phyloP scores from a whole-genome alignment of 305 asterid species.

The Rubia tinctorum region DNA sequence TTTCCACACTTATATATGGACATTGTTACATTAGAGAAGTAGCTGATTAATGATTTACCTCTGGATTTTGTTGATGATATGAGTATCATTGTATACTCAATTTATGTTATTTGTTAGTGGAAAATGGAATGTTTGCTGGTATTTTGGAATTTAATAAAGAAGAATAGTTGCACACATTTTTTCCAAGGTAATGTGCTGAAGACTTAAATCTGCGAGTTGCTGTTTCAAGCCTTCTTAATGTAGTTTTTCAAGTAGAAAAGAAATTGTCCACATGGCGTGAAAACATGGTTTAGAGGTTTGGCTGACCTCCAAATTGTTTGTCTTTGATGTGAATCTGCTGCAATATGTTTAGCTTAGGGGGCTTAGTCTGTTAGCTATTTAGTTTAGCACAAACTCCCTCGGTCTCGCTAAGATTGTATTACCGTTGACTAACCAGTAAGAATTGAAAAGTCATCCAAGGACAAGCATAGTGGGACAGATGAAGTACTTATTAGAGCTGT shows the following conservation, averaged over 20 bases:
- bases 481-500: not conserved
- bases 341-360: not conserved
- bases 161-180: not conserved
- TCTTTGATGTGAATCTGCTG: not conserved
- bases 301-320: not conserved
- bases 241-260: not conserved
- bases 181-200: not conserved
- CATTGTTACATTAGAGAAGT: slow-evolving; percentile 2
- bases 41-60: slow-evolving; percentile 3
- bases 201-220: not conserved
- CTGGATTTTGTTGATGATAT: not conserved
- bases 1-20: not conserved
- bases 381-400: not conserved
- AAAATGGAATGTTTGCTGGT: not conserved
- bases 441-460: not conserved
- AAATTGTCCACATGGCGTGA: not conserved
- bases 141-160: not conserved
- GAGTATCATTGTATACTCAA: not conserved
- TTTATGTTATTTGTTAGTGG: not conserved
- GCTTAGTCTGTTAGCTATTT: not conserved
- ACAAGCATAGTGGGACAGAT: not conserved
- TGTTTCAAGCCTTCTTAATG: not conserved
- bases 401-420: not conserved
- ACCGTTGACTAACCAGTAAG: not conserved
- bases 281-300: not conserved